A percentile compares a stretch with the other conserved stretches of the same genome.
phyloP scores from a whole-genome alignment of 2,329 filamentous ascomycete genomes.

The Ascochyta koolunga region DNA sequence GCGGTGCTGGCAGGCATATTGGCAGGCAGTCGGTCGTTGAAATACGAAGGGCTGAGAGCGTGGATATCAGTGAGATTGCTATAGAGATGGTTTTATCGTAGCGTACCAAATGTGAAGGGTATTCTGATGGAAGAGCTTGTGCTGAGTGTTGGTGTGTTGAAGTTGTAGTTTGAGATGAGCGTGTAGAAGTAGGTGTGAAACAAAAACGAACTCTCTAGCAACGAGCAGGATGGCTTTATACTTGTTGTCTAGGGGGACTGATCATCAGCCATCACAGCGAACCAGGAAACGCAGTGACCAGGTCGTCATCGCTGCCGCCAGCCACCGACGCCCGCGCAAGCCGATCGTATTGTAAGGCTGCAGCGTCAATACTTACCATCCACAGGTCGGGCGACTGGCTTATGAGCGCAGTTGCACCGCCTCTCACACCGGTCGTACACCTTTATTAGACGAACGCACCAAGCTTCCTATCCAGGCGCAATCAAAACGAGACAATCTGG shows the following conservation, averaged over 20 bases:
- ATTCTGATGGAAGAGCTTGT: background rate
- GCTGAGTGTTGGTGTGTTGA: background rate
- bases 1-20: slow-evolving; percentile 44
- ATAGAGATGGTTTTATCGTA: background rate
- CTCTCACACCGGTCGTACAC: slow-evolving; percentile 11
- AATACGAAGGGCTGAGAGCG: background rate
- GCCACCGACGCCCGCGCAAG: slow-evolving; percentile 2
- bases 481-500: slow-evolving; percentile 1
- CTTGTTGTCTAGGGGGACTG: too few species aligned
- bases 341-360: background rate
- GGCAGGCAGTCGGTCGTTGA: slow-evolving; percentile 4
- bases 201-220: background rate
- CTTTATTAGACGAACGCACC: background rate
- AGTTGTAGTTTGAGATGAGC: background rate
- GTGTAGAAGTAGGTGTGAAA: background rate
- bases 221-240: slow-evolving; percentile 3
- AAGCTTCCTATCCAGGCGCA: slow-evolving; percentile 4
- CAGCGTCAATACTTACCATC: slow-evolving; percentile 7
- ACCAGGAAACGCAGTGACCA: background rate
- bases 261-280: background rate
- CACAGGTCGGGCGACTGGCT: slow-evolving; percentile 20
- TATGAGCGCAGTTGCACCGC: slow-evolving; percentile 19
- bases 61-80: background rate
- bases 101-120: background rate
- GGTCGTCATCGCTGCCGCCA: slow-evolving; percentile 11